These are phyloP conservation scores for Lodderomyces beijingensis DNA, from an alignment of 1,139 yeast genomes.

Conservation along the genomic window DNA sequence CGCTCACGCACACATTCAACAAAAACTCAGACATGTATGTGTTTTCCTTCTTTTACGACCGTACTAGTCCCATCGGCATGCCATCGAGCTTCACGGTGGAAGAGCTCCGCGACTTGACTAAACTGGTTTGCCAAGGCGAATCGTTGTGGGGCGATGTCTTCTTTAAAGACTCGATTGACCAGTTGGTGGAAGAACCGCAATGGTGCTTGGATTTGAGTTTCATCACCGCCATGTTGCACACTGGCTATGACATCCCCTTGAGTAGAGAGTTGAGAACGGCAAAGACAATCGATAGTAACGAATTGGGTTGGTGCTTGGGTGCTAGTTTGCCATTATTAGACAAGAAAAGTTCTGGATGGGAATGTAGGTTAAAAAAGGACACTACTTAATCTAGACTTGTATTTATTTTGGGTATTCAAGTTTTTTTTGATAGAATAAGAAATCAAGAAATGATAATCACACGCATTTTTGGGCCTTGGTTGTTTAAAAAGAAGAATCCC, in stretches of 20 bases:
- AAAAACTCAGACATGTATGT: slow-evolving; percentile 72
- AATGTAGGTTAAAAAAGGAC: too few relatives aligned
- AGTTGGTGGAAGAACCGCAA: slow-evolving; percentile 72
- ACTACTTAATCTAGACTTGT: too few relatives aligned
- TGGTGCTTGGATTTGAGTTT: slow-evolving; percentile 93
- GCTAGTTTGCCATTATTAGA: slow-evolving; percentile 90
- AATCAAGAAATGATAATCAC: too few relatives aligned
- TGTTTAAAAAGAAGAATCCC: too few relatives aligned
- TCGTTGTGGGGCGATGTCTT: slow-evolving; percentile 61
- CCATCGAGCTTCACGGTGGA: slow-evolving; percentile 82
- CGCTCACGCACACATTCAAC: slow-evolving; percentile 70
- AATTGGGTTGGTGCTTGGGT: slow-evolving; percentile 98
- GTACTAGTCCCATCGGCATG: slow-evolving; percentile 91
- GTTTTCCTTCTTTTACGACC: slow-evolving; percentile 91
- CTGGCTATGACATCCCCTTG: slow-evolving; percentile 93
- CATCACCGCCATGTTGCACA: slow-evolving; percentile 84
- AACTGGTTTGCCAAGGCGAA: slow-evolving; percentile 81
- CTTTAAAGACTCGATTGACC: slow-evolving; percentile 61
- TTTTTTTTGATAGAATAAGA: too few relatives aligned
- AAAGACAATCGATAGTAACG: slow-evolving; percentile 79
- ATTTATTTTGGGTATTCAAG: too few relatives aligned
- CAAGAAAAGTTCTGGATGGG: slow-evolving; percentile 59
- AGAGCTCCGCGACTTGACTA: slow-evolving; percentile 79
- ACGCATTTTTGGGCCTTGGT: too few relatives aligned
- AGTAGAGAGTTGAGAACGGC: slow-evolving; percentile 90